Evolutionary conservation across 192 early-diverging fungal species (phyloP).

Genomic region (Glomus cerebriforme): DNA sequence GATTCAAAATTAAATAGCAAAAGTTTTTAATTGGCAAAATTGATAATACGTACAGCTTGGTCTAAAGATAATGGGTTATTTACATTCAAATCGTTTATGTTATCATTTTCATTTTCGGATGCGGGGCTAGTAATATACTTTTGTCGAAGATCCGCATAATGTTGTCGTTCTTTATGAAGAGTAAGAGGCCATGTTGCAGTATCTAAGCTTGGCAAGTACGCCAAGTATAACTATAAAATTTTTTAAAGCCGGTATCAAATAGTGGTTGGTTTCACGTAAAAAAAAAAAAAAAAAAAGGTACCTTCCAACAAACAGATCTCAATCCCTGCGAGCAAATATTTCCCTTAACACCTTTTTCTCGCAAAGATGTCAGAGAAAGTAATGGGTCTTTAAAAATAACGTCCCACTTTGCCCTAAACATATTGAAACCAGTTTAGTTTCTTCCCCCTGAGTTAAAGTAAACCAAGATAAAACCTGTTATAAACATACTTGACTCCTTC

Average conservation of each 20-base stretch:
- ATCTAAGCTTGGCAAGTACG: conserved; percentile 53
- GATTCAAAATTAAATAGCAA: no score
- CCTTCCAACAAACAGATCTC: conserved; percentile 64
- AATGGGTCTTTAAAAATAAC: conserved; percentile 54
- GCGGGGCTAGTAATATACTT: conserved; percentile 69
- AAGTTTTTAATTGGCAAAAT: not conserved
- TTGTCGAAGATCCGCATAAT: conserved; percentile 65
- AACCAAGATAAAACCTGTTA: not conserved
- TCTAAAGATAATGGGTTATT: conserved; percentile 89
- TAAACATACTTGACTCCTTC: conserved; percentile 30
- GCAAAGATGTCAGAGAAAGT: conserved; percentile 45
- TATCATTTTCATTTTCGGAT: conserved; percentile 46
- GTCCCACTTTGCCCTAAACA: conserved; percentile 48
- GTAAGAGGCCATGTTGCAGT: conserved; percentile 59
- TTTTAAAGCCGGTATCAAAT: not conserved
- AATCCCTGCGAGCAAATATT: conserved; percentile 53
- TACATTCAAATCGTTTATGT: conserved; percentile 58
- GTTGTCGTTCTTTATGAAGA: conserved; percentile 63
- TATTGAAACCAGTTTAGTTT: not conserved
- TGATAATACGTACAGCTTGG: conserved; percentile 47
- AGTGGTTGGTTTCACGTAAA: not conserved
- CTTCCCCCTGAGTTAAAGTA: not conserved
- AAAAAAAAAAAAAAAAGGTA: conserved; percentile 6
- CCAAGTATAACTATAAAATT: conserved; percentile 51
- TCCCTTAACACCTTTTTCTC: conserved; percentile 47